Base-by-base conservation (phyloP, 2,329 filamentous ascomycete species). In the Stagonosporopsis tanaceti region DNA sequence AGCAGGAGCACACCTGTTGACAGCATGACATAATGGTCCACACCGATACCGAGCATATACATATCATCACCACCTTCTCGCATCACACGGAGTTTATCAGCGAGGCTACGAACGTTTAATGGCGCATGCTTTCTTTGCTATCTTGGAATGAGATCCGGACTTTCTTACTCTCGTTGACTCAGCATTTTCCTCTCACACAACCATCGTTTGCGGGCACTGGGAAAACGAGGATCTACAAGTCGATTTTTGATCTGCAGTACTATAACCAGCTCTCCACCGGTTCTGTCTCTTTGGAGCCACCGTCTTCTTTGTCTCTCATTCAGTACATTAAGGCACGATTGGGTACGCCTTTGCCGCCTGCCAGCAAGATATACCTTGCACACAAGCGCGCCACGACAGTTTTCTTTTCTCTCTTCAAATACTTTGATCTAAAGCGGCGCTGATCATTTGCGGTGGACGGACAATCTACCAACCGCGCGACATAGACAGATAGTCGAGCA, bases 21-120 rank as follows among this genome's bases (percentile, higher is more conserved):
- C 65, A 63, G 65, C 59, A 75, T 65, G 74, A 76, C 58, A 68
- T 76, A 66, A 75, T 68, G 73, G 69, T 62, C 64, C 65, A 67
- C 60, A 63, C 62, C 55, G 46, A 61, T 56, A 60, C 53, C 57
- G 53, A 59, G 55, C 61, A 65, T 64, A 66, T 59, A 64, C 59
- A 64, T 52, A 57, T 48, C 57, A 54, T 47, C 57, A 56, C 54
- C 59, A 50, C 59, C 58, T 56, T 64, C 64, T 69, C 65, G 73
- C 73, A 75, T 75, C 70, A 75, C 64, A 68, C 64, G 73, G 73
- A 71, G 72, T 75, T 74, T 66, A 65, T 38, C 59, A 72, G 68
- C 68, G 71, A 71, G 69, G 65, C 62, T 70, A 75, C 65, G 73
- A 76, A 67, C 63, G 56, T 71, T 69, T 72, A 72, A 76, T 72